Base-by-base conservation (phyloP, 805 yeast genomes). In the Yarrowia porcina region DNA sequence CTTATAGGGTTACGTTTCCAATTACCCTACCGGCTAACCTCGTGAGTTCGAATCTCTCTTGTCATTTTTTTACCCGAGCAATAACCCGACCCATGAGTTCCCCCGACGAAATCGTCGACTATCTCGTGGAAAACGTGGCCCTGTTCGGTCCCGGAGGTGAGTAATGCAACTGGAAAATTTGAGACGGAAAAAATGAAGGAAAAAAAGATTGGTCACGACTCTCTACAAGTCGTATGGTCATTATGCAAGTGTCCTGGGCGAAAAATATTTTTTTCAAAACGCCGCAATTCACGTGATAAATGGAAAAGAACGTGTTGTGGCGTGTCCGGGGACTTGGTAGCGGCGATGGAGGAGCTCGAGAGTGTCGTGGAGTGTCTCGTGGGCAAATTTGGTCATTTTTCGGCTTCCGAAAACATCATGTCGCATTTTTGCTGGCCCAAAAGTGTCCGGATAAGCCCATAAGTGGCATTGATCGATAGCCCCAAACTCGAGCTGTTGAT, bases 81-180 rank as follows among this genome's bases (percentile, higher is more conserved):
- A 44, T 32, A 30, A 13, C 39, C 25, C 39, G 13, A 20, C 35
- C 33, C 56, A 63, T 50, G 32, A 35, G 64, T 30, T 59, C 73
- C 12, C 71, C 71, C 10, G 74, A 72, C 61, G 73, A 72, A 63
- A 54, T 72, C 21, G 69, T 71, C 39, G 72, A 68, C 44, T 63
- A 66, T 64, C 39, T 69, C 32, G 63, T 72, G 23, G 74, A 73
- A 63, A 64, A 65, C 39, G 45, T 73, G 38, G 74, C 75, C 12
- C 65, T 67, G 41, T 69, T 70, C 59, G 75, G 74, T 8, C 68
- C 67, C 49, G 66, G 66, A 32, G 75, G 75, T 72, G 65, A 25
- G 71, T 56, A 27, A 13, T 1, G 10, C 13, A 9, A 18, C 41
- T 18, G 41, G 15, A 11, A 8, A 21, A n/a, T 15, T 7, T 18